These are phyloP conservation scores for Boeremia exigua DNA, from an alignment of 2,329 filamentous ascomycete species.

Conservation along the genomic window DNA sequence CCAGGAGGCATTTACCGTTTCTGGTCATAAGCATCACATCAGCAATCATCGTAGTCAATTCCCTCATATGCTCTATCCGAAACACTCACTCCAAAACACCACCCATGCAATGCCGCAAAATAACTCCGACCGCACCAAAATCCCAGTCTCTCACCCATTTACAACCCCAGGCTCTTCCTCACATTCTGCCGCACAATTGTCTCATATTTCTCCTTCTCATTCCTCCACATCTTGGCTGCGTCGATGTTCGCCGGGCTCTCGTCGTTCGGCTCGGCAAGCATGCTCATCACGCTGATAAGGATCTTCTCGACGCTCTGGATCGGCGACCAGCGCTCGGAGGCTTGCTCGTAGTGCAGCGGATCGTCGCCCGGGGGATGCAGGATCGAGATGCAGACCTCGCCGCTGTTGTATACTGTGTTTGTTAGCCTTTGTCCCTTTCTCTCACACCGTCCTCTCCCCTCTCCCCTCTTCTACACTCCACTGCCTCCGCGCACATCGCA, in stretches of 20 bases:
- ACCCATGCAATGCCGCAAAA: slow-evolving; percentile 20
- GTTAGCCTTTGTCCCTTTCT: too few relatives aligned
- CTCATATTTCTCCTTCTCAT: slow-evolving; percentile 80
- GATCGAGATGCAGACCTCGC: slow-evolving; percentile 95
- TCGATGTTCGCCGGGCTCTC: slow-evolving; percentile 96
- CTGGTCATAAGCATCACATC: not conserved
- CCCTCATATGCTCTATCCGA: not conserved
- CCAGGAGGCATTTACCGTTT: not conserved
- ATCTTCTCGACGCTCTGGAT: slow-evolving; percentile 97
- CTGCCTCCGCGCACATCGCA: too few relatives aligned
- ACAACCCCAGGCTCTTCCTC: slow-evolving; percentile 46
- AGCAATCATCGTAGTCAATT: not conserved
- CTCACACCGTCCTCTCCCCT: too few relatives aligned
- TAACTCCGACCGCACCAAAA: not conserved
- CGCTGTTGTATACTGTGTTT: slow-evolving; percentile 73
- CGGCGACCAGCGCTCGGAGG: slow-evolving; percentile 89
- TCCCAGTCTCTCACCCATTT: slow-evolving; percentile 5
- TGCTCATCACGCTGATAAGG: slow-evolving; percentile 86
- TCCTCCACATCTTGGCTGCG: slow-evolving; percentile 85
- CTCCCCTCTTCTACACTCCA: too few relatives aligned
- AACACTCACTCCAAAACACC: slow-evolving; percentile 12
- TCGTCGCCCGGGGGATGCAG: slow-evolving; percentile 95
- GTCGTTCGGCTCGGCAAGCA: slow-evolving; percentile 91
- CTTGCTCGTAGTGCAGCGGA: slow-evolving; percentile 89
- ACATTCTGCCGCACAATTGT: slow-evolving; percentile 70